A percentile compares a stretch with the other conserved stretches of the same genome.
These are phyloP conservation scores for Lachnellula cervina DNA, from an alignment of 2,329 filamentous ascomycete genomes.

Conservation along the genomic window DNA sequence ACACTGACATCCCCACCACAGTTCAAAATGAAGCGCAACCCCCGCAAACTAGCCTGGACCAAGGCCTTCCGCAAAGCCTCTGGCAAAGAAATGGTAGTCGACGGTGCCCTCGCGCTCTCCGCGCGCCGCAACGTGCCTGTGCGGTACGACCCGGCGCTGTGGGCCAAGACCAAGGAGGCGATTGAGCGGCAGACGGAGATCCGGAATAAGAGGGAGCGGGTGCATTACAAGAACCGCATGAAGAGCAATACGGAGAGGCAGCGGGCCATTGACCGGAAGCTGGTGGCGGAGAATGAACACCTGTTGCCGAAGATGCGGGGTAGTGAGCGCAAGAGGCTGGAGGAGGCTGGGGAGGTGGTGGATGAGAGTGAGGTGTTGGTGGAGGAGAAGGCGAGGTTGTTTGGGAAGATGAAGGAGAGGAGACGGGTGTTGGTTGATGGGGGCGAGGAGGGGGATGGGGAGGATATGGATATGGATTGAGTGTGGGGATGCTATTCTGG, in stretches of 20 bases:
- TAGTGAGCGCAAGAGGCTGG: slow-evolving; percentile 56
- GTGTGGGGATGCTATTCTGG: slow-evolving; percentile 15
- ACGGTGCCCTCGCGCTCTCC: slow-evolving; percentile 88
- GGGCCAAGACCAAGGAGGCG: slow-evolving; percentile 80
- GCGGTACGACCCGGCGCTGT: slow-evolving; percentile 91
- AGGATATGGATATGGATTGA: slow-evolving; percentile 45
- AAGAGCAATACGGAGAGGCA: slow-evolving; percentile 81
- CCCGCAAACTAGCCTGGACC: slow-evolving; percentile 94
- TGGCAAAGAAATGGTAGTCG: slow-evolving; percentile 86
- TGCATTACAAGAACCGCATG: slow-evolving; percentile 93
- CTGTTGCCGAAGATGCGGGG: slow-evolving; percentile 71
- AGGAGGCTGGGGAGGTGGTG: slow-evolving; percentile 49
- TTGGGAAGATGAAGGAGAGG: slow-evolving; percentile 38
- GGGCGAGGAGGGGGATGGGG: slow-evolving; percentile 40
- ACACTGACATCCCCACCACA: slow-evolving; percentile 25
- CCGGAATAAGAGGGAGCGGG: slow-evolving; percentile 73
- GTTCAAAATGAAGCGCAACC: slow-evolving; percentile 99
- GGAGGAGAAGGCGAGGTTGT: slow-evolving; percentile 32
- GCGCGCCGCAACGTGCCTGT: slow-evolving; percentile 90
- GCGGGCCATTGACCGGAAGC: slow-evolving; percentile 73
- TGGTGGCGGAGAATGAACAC: slow-evolving; percentile 89
- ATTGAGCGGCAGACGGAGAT: slow-evolving; percentile 92
- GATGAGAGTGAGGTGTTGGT: slow-evolving; percentile 44
- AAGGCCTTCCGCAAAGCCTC: slow-evolving; percentile 84
- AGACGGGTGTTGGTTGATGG: slow-evolving; percentile 35